These are phyloP conservation scores for Saturnispora kantuleensis DNA, from an alignment of 805 yeast species.

Conservation along the genomic window DNA sequence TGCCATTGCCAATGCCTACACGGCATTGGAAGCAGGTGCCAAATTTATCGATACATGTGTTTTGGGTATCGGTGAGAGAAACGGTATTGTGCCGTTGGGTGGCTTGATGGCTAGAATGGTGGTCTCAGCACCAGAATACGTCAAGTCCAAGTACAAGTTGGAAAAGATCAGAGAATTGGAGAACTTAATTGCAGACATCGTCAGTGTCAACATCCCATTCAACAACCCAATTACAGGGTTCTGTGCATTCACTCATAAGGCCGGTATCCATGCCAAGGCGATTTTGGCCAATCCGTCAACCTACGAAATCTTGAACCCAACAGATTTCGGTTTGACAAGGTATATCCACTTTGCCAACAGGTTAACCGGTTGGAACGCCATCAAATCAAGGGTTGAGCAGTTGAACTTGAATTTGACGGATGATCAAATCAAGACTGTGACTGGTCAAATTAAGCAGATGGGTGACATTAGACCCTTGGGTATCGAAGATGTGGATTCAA, in stretches of 20 bases:
- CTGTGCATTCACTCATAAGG: conserved; percentile 57
- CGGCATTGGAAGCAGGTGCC: conserved; percentile 56
- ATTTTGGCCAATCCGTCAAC: conserved; percentile 56
- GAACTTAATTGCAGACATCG: conserved; percentile 49
- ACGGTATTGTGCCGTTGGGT: conserved; percentile 53
- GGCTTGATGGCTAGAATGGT: conserved; percentile 58
- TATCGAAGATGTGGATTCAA: conserved; percentile 53
- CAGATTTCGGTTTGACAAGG: conserved; percentile 51
- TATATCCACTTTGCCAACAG: conserved; percentile 53
- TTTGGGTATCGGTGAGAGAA: conserved; percentile 55
- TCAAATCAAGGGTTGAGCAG: conserved; percentile 51
- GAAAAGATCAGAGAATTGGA: conserved; percentile 48
- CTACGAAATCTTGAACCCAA: conserved; percentile 48
- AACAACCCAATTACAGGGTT: conserved; percentile 56
- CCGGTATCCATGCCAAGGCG: conserved; percentile 56
- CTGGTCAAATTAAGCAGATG: conserved; percentile 43
- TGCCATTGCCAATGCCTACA: conserved; percentile 54
- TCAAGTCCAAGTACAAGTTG: conserved; percentile 46
- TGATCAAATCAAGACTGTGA: conserved; percentile 48
- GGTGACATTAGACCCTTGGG: conserved; percentile 53
- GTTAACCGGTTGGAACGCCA: conserved; percentile 56
- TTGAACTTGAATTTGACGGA: conserved; percentile 46
- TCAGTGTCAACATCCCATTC: conserved; percentile 49
- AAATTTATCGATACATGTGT: conserved; percentile 49
- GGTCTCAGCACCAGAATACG: conserved; percentile 51